Evolutionary conservation across 495 filamentous ascomycete species (phyloP).

Genomic region (Oidiodendron maius): DNA sequence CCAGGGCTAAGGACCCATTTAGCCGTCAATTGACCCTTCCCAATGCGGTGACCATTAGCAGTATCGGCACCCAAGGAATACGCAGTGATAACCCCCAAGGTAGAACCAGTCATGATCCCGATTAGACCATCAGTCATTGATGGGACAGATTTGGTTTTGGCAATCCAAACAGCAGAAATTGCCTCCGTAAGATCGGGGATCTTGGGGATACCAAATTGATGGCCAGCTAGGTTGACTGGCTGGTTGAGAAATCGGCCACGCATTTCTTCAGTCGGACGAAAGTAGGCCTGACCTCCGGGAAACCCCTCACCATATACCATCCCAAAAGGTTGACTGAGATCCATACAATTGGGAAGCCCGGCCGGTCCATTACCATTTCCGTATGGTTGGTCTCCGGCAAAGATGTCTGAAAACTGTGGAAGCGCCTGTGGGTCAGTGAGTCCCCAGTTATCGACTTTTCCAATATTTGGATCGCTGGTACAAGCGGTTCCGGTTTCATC

Average conservation of each 20-base stretch:
- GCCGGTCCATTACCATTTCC: constrained; percentile 73
- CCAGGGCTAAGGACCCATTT: constrained; percentile 88
- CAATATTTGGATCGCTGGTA: constrained; percentile 66
- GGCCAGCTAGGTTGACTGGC: constrained; percentile 38
- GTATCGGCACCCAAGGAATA: constrained; percentile 72
- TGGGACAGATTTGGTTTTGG: constrained; percentile 68
- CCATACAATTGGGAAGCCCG: constrained; percentile 78
- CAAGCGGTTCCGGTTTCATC: constrained; percentile 68
- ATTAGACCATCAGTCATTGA: constrained; percentile 69
- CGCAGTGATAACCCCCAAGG: constrained; percentile 76
- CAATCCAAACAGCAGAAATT: constrained; percentile 82
- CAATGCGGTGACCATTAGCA: constrained; percentile 57
- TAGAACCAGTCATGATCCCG: constrained; percentile 79
- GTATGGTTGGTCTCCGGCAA: constrained; percentile 67
- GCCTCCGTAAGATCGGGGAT: constrained; percentile 54
- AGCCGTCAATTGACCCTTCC: constrained; percentile 71
- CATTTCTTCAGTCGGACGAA: constrained; percentile 66
- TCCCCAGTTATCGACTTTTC: constrained; percentile 82
- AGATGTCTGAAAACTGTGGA: constrained; percentile 67
- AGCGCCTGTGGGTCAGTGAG: constrained; percentile 67
- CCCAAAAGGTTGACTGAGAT: constrained; percentile 78
- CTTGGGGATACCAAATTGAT: constrained; percentile 64
- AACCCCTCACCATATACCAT: constrained; percentile 80
- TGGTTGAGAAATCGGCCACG: constrained; percentile 67
- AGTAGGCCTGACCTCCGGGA: constrained; percentile 73